Conservation (phyloP, 257 asterid genomes). For the Fraxinus quadrangulata region DNA sequence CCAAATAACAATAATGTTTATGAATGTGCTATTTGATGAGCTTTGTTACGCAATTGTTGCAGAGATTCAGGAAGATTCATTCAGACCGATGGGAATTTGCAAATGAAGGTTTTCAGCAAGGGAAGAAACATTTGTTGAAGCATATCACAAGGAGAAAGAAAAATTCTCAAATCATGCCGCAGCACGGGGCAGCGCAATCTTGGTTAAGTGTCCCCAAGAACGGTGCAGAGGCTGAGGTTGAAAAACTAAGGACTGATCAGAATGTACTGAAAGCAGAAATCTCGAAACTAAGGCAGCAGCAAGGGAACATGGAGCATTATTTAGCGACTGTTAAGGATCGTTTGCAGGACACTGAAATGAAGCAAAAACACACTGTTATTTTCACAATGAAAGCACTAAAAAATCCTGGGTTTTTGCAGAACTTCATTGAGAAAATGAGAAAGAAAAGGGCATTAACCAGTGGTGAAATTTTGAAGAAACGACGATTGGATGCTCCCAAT, state of each 20-base stretch:
- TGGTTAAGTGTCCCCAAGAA: conserved; percentile 40
- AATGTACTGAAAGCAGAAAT: conserved; percentile 45
- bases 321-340: conserved; percentile 51
- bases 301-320: conserved; percentile 42
- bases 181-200: conserved; percentile 24
- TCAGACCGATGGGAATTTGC: conserved; percentile 54
- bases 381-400: conserved; percentile 53
- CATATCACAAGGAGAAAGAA: conserved; percentile 46
- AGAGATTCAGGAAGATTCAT: conserved; percentile 51
- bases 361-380: conserved; percentile 50
- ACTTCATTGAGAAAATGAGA: conserved; percentile 37
- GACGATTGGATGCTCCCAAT: conserved; percentile 20
- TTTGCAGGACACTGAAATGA: conserved; percentile 41
- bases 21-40: background rate
- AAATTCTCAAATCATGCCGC: conserved; percentile 29
- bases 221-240: conserved; percentile 45
- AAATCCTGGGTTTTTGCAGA: conserved; percentile 50
- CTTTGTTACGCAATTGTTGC: conserved; percentile 5
- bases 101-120: conserved; percentile 44
- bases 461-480: conserved; percentile 35
- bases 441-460: conserved; percentile 25
- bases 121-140: conserved; percentile 50
- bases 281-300: conserved; percentile 60
- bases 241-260: conserved; percentile 54
- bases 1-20: background rate